Evolutionary conservation across 164 flowering plant species (phyloP).

Genomic region (Sedum album): DNA sequence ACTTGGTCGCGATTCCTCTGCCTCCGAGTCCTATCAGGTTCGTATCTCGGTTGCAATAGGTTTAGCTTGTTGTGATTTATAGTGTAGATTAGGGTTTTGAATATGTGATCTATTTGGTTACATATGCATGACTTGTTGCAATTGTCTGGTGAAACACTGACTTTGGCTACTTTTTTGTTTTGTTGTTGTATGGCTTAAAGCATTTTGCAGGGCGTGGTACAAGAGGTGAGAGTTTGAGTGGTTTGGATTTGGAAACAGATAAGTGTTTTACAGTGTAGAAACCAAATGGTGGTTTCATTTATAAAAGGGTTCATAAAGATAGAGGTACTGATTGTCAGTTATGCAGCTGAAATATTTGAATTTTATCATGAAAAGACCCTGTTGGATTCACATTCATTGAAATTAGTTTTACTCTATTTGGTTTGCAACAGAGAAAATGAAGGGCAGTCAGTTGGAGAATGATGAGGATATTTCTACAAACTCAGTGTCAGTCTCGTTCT

Average conservation of each 20-base stretch:
- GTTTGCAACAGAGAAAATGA: no score
- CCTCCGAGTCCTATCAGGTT: conserved; percentile 49
- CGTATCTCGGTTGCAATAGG: no score
- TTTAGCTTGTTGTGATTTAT: no score
- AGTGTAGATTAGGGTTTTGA: no score
- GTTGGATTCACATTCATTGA: no score
- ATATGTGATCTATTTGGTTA: no score
- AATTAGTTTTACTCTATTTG: no score
- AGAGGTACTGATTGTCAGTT: not conserved
- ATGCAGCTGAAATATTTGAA: not conserved
- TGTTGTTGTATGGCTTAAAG: conserved; percentile 33
- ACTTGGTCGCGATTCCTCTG: conserved; percentile 49
- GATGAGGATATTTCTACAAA: conserved; percentile 24
- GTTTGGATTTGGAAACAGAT: conserved; percentile 46
- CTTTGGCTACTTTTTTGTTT: conserved; percentile 14
- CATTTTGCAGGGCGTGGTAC: conserved; percentile 46
- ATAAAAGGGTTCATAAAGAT: no score
- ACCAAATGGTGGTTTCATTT: conserved; percentile 11
- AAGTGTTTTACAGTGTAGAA: conserved; percentile 11
- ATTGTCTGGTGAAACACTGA: no score
- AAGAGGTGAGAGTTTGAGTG: conserved; percentile 29
- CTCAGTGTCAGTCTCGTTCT: conserved; percentile 63
- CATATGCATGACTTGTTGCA: no score
- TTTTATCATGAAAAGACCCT: not conserved
- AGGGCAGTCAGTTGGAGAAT: no score